phyloP scores from a whole-genome alignment of 1,284 basidiomycete species.

The Wolfiporia cocos region DNA sequence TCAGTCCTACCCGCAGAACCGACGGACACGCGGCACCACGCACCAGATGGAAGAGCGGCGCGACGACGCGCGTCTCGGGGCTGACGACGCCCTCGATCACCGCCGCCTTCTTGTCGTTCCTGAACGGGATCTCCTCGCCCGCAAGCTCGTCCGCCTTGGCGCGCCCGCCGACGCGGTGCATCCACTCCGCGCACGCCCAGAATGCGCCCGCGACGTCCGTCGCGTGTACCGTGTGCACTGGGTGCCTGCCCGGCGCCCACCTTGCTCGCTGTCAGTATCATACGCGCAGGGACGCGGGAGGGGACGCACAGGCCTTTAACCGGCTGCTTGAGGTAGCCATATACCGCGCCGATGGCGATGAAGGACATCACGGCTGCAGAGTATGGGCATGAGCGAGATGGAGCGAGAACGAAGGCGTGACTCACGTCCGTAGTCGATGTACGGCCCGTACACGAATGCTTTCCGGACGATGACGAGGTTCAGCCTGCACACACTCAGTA shows the following conservation, averaged over 20 bases:
- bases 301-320: slow-evolving; percentile 76
- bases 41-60: slow-evolving; percentile 81
- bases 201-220: slow-evolving; percentile 73
- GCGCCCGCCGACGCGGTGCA: slow-evolving; percentile 48
- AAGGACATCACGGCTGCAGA: slow-evolving; percentile 40
- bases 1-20: not conserved
- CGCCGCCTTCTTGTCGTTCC: slow-evolving; percentile 65
- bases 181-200: slow-evolving; percentile 76
- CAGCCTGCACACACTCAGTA: slow-evolving; percentile 37
- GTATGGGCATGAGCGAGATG: slow-evolving; percentile 14
- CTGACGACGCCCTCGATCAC: slow-evolving; percentile 58
- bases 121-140: slow-evolving; percentile 63
- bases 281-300: too few species aligned
- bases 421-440: slow-evolving; percentile 53
- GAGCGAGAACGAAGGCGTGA: slow-evolving; percentile 4
- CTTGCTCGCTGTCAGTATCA: slow-evolving; percentile 25
- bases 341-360: slow-evolving; percentile 77
- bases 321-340: slow-evolving; percentile 77
- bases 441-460: slow-evolving; percentile 73
- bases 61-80: slow-evolving; percentile 50
- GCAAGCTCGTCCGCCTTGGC: slow-evolving; percentile 56
- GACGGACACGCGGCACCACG: slow-evolving; percentile 13
- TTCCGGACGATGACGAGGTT: slow-evolving; percentile 76
- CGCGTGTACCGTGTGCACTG: slow-evolving; percentile 76
- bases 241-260: slow-evolving; percentile 75